phyloP scores from a whole-genome alignment of 1,139 yeast genomes.

The Suhomyces ambrosiae region DNA sequence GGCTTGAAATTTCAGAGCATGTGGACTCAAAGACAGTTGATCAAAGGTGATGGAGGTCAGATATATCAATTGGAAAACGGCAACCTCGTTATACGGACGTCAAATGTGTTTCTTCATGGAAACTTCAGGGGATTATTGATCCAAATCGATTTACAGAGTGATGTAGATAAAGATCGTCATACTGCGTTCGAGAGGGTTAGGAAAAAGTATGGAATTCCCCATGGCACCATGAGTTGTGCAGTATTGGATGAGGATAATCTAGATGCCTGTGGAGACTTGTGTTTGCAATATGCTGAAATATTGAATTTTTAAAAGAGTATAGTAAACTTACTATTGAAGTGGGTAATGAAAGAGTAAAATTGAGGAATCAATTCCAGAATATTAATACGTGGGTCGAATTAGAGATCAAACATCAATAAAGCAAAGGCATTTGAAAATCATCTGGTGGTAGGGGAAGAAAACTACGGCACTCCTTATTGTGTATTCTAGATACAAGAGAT shows the following conservation, averaged over 20 bases:
- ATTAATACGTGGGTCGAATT: too few relatives aligned
- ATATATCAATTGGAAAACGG: slow-evolving; percentile 57
- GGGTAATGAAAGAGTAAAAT: too few relatives aligned
- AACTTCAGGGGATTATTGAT: slow-evolving; percentile 69
- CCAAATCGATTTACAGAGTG: slow-evolving; percentile 44
- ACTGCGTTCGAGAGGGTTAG: slow-evolving; percentile 31
- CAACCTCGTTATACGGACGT: slow-evolving; percentile 54
- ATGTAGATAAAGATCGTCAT: slow-evolving; percentile 10
- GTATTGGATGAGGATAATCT: slow-evolving; percentile 30
- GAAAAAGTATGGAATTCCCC: slow-evolving; percentile 42
- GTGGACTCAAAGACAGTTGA: slow-evolving; percentile 73
- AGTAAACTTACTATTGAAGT: too few relatives aligned
- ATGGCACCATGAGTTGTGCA: slow-evolving; percentile 40
- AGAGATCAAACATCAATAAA: too few relatives aligned
- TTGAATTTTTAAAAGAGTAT: slow-evolving; percentile 33
- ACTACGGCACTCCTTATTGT: too few relatives aligned
- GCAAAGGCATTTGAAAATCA: too few relatives aligned
- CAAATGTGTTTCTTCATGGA: slow-evolving; percentile 76
- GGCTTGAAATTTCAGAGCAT: slow-evolving; percentile 64
- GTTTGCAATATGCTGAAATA: slow-evolving; percentile 49
- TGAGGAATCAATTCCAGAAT: too few relatives aligned
- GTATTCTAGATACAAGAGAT: too few relatives aligned
- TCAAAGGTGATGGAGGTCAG: slow-evolving; percentile 77
- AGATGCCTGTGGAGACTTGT: slow-evolving; percentile 47
- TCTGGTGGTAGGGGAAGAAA: too few relatives aligned